A percentile compares a stretch with the other conserved stretches of the same genome.
Evolutionary conservation across 768 basidiomycete genomes (phyloP).

Genomic region (Hypholoma sublateritium): DNA sequence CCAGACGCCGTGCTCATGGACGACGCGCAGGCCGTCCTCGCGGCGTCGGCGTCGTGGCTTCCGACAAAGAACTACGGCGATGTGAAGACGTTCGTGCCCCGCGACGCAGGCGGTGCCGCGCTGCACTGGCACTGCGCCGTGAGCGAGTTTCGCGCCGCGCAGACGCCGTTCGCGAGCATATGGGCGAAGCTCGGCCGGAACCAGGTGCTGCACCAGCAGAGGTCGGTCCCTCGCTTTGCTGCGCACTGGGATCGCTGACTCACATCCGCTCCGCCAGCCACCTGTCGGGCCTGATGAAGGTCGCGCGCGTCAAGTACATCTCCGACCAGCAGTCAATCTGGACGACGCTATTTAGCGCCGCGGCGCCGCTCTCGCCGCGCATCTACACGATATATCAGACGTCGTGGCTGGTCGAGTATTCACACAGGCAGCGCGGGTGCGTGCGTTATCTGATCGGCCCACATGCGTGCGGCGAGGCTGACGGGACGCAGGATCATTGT

Average conservation of each 20-base stretch:
- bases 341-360: slow-evolving; percentile 56
- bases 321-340: slow-evolving; percentile 56
- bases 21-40: slow-evolving; percentile 43
- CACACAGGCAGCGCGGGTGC: slow-evolving; percentile 45
- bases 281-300: slow-evolving; percentile 52
- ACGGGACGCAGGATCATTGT: slow-evolving; percentile 30
- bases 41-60: slow-evolving; percentile 50
- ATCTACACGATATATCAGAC: slow-evolving; percentile 61
- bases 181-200: slow-evolving; percentile 56
- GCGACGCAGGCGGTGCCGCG: slow-evolving; percentile 26
- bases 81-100: slow-evolving; percentile 38
- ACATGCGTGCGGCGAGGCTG: neutral
- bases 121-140: slow-evolving; percentile 53
- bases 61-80: slow-evolving; percentile 43
- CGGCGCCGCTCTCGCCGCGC: slow-evolving; percentile 58
- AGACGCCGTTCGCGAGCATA: slow-evolving; percentile 56
- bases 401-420: slow-evolving; percentile 38
- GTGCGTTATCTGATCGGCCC: slow-evolving; percentile 12
- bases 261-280: slow-evolving; percentile 36
- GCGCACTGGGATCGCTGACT: too few species aligned
- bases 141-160: slow-evolving; percentile 44
- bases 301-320: slow-evolving; percentile 48
- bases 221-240: slow-evolving; percentile 33
- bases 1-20: slow-evolving; percentile 43
- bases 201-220: slow-evolving; percentile 54